Evolutionary conservation across 352 stramenopile genomes (phyloP).

Genomic region (Pythium diclinum): DNA sequence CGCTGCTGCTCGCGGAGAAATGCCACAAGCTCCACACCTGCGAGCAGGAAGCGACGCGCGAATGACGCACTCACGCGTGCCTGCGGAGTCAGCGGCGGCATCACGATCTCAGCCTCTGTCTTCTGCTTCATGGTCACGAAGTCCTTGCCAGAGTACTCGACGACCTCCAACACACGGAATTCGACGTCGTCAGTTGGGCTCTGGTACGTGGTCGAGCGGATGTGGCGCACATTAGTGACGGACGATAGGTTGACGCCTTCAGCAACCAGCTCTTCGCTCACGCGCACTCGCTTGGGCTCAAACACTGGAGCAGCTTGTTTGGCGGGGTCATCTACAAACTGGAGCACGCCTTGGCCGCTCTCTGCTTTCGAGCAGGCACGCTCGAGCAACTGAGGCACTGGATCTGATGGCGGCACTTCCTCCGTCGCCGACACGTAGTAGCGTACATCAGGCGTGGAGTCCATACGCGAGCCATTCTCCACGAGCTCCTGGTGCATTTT

Average conservation of each 20-base stretch:
- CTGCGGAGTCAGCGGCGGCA: slow-evolving; percentile 56
- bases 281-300: slow-evolving; percentile 31
- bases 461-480: slow-evolving; percentile 54
- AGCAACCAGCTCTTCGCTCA: slow-evolving; percentile 48
- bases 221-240: slow-evolving; percentile 56
- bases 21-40: slow-evolving; percentile 62
- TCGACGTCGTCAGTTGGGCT: slow-evolving; percentile 19
- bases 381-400: slow-evolving; percentile 26
- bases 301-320: slow-evolving; percentile 2
- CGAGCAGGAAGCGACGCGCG: slow-evolving; percentile 49
- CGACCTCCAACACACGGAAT: slow-evolving; percentile 31
- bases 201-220: slow-evolving; percentile 47
- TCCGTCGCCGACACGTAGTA: slow-evolving; percentile 78
- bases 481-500: slow-evolving; percentile 83
- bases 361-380: slow-evolving; percentile 21
- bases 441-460: slow-evolving; percentile 64
- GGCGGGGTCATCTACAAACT: slow-evolving; percentile 36
- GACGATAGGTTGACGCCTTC: slow-evolving; percentile 38
- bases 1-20: slow-evolving; percentile 38
- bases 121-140: slow-evolving; percentile 58
- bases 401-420: slow-evolving; percentile 47
- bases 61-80: slow-evolving; percentile 49
- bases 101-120: slow-evolving; percentile 57
- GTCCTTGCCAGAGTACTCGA: slow-evolving; percentile 53
- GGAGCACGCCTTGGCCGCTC: slow-evolving; percentile 49